A percentile compares a stretch with the other conserved stretches of the same genome.
These are phyloP conservation scores for Ogataea pini DNA, from an alignment of 805 yeast species.

Conservation along the genomic window DNA sequence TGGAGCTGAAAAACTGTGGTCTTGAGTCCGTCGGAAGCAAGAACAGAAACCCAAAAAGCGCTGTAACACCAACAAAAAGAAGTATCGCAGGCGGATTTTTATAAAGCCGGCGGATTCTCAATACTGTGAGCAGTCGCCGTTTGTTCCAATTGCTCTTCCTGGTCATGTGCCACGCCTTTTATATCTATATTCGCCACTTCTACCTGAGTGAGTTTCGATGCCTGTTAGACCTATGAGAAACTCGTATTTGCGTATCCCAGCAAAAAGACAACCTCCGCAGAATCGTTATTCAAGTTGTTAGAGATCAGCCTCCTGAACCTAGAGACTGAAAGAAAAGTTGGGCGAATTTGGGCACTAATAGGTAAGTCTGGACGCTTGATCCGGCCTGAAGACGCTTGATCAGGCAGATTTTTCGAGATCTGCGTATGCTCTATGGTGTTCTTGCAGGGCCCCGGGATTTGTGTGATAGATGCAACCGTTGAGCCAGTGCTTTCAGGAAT, in stretches of 20 bases:
- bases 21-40: conserved; percentile 1
- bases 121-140: background rate
- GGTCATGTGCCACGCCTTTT: background rate
- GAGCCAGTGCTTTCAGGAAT: background rate
- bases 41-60: background rate
- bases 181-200: background rate
- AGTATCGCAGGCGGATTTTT: background rate
- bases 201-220: background rate
- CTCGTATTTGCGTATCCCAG: background rate
- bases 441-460: background rate
- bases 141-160: background rate
- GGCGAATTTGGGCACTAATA: background rate
- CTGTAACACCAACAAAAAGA: background rate
- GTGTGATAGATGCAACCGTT: background rate
- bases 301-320: conserved; percentile 1
- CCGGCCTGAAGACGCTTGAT: background rate
- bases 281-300: background rate
- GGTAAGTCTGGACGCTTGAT: background rate
- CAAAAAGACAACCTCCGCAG: background rate
- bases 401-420: background rate
- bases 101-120: background rate
- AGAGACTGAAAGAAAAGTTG: background rate
- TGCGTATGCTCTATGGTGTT: background rate
- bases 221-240: too few relatives aligned
- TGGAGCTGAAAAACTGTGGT: background rate